Conservation (phyloP, 345 rosid species). For the Rhodamnia rubescens region DNA sequence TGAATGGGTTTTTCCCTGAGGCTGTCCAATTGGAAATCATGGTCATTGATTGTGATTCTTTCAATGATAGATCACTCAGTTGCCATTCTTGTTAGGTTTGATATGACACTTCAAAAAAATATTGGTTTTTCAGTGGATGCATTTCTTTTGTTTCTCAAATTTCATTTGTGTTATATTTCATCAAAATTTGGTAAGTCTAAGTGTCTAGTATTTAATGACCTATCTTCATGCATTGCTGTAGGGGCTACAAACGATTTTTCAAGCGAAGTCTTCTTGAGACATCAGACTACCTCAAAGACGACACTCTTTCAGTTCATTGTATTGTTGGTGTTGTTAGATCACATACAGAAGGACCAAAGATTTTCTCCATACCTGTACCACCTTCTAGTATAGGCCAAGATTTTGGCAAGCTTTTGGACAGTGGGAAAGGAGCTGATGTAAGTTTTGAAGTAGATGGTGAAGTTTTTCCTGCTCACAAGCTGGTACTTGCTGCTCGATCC, state of each 20-base stretch:
- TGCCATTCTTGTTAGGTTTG: not conserved
- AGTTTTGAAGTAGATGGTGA: constrained; percentile 46
- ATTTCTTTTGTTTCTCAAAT: not conserved
- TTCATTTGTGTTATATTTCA: not conserved
- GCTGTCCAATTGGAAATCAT: not conserved
- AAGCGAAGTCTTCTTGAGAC: constrained; percentile 33
- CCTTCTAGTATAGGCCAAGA: constrained; percentile 32
- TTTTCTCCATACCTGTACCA: constrained; percentile 31
- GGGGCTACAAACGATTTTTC: constrained; percentile 64
- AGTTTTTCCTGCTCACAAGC: constrained; percentile 37
- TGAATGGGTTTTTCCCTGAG: not conserved
- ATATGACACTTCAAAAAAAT: not conserved
- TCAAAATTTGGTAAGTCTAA: not conserved
- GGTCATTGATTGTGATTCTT: not conserved
- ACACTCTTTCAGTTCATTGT: constrained; percentile 41
- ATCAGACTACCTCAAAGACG: constrained; percentile 41
- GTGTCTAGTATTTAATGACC: not conserved
- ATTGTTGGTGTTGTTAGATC: constrained; percentile 56
- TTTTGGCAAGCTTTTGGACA: constrained; percentile 34
- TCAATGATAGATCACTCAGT: not conserved
- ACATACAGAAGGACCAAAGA: constrained; percentile 42
- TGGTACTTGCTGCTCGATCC: constrained; percentile 48
- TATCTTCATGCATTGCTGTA: constrained; percentile 14
- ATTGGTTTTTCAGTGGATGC: not conserved
- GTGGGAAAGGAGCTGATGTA: constrained; percentile 39